Evolutionary conservation across 768 basidiomycete species (phyloP), one percentile per base, ranked within the genome.

Genomic region (Mycena rebaudengoi): DNA sequence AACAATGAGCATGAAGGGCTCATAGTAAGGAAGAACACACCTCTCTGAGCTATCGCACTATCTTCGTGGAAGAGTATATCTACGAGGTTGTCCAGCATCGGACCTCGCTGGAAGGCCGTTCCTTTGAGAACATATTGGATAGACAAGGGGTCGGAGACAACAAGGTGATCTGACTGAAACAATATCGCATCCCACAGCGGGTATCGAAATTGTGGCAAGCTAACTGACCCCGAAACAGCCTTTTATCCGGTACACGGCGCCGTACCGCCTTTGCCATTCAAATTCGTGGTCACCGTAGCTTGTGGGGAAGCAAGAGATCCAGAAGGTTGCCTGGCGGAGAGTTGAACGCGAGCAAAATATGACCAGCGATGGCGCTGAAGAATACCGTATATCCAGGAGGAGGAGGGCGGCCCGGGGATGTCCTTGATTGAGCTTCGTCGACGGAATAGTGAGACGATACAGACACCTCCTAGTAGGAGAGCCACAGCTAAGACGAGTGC

Each of bases 261-360:
- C 51, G 35, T 53, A 53, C 26, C n/a, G 16, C 33, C 33, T 53
- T 10, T 18, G 51, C 30, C 51, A 53, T 14, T 33, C 51, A 26
- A 20, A n/a, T 13, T 53, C 51, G 23, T 32, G 18, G 8, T 53
- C 14, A 14, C 51, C 51, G 18, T 37, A 53, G 10, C n/a, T 12
- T 16, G 8, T 18, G 14, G 16, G 30, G 33, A 33, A 53, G 21
- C 14, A 20, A 32, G 6, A 33, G 12, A 26, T 53, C 14, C 10
- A 53, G 32, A 14, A 53, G 51, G 33, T 53, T 53, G 14, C 51
- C 51, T 53, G n/a, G n/a, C n/a, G n/a, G n/a, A n/a, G n/a, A n/a
- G n/a, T n/a, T n/a, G n/a, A n/a, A n/a, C n/a, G n/a, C n/a, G n/a
- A n/a, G n/a, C n/a, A n/a, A 33, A 37, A 37, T 18, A 18, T 18